Percentiles rank a stretch among this genome's conserved stretches.
Evolutionary conservation across 148 eudicot species (phyloP).

Genomic region (Dysphania ambrosioides): DNA sequence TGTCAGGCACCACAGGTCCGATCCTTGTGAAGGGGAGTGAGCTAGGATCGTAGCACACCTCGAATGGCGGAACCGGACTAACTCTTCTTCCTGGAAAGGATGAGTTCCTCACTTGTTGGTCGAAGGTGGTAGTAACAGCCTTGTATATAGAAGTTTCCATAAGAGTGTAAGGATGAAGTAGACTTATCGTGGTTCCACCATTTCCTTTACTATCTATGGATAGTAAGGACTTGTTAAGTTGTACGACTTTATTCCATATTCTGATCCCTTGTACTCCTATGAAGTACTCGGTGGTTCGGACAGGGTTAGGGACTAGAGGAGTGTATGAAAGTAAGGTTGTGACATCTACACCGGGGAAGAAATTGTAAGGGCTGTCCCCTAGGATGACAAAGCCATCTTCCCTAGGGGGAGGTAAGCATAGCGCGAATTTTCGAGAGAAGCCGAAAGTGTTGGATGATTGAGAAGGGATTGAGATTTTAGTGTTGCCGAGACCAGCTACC

Average conservation of each 20-base stretch:
- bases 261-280: conserved; percentile 35
- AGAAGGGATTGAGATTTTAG: conserved; percentile 30
- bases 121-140: conserved; percentile 25
- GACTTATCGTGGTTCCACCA: conserved; percentile 49
- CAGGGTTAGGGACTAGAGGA: conserved; percentile 28
- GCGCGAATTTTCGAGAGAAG: conserved; percentile 33
- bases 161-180: conserved; percentile 40
- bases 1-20: conserved; percentile 37
- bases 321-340: conserved; percentile 41
- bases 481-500: conserved; percentile 45
- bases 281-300: conserved; percentile 11
- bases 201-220: conserved; percentile 18
- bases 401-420: conserved; percentile 29
- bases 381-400: conserved; percentile 27
- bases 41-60: conserved; percentile 28
- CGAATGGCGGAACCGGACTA: conserved; percentile 33
- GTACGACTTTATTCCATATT: conserved; percentile 21
- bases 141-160: conserved; percentile 38
- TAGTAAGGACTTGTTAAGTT: conserved; percentile 29
- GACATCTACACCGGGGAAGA: conserved; percentile 18
- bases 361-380: conserved; percentile 15
- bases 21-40: conserved; percentile 9
- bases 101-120: background rate
- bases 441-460: conserved; percentile 33
- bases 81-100: conserved; percentile 13